Conservation (phyloP, 169 alveolate genomes). For the Cryptosporidium baileyi region DNA sequence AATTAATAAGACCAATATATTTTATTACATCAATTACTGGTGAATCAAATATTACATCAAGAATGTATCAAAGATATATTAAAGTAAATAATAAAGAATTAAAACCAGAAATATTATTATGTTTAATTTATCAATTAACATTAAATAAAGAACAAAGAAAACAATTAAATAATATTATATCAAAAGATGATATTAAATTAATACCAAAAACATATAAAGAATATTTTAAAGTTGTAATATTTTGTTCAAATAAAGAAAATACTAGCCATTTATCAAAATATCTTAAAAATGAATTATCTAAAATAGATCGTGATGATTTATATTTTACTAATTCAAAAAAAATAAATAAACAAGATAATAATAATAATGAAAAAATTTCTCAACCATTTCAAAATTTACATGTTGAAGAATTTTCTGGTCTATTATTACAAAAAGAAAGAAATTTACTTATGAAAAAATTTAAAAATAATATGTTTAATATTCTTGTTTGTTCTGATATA, state of each 20-base stretch:
- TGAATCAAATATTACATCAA: constrained; percentile 52
- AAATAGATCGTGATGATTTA: background rate
- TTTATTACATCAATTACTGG: constrained; percentile 51
- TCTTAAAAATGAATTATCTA: constrained; percentile 9
- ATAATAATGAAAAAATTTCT: background rate
- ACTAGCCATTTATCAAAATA: constrained; percentile 15
- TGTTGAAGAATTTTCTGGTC: constrained; percentile 46
- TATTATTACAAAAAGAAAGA: constrained; percentile 59
- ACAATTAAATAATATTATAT: background rate
- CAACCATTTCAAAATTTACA: background rate
- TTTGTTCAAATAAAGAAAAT: constrained; percentile 54
- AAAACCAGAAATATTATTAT: constrained; percentile 16
- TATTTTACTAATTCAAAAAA: background rate
- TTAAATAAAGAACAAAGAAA: background rate
- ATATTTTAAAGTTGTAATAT: constrained; percentile 12
- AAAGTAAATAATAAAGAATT: constrained; percentile 17
- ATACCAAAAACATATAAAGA: constrained; percentile 18
- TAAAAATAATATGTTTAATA: constrained; percentile 53
- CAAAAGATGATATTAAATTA: background rate
- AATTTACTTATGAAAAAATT: constrained; percentile 25
- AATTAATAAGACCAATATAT: constrained; percentile 30
- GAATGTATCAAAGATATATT: constrained; percentile 26
- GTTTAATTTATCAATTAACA: constrained; percentile 12
- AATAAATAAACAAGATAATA: background rate
- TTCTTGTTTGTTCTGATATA: constrained; percentile 90